These are phyloP conservation scores for Eimeria sp. DNA, from an alignment of 169 alveolate species.

Conservation along the genomic window DNA sequence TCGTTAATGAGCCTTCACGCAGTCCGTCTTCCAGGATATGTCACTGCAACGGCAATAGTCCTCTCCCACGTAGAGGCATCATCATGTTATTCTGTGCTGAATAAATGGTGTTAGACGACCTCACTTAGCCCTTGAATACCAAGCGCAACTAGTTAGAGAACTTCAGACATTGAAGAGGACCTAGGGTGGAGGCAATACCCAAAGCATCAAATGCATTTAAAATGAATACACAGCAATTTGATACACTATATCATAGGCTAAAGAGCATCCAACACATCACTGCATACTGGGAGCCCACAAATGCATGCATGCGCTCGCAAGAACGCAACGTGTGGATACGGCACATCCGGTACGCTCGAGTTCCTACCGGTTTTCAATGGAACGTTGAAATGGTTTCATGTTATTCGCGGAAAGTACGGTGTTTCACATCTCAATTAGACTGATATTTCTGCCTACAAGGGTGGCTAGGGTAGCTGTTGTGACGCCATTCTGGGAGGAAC, in stretches of 20 bases:
- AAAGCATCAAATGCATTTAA: neutral
- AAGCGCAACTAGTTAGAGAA: neutral
- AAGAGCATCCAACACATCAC: neutral
- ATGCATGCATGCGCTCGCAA: slow-evolving; percentile 72
- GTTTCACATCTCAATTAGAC: neutral
- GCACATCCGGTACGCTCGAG: neutral
- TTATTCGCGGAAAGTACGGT: neutral
- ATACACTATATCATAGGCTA: neutral
- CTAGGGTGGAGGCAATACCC: neutral
- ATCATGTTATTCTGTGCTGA: neutral
- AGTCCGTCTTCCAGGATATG: neutral
- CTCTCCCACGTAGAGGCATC: neutral
- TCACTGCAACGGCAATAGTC: neutral
- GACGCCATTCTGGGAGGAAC: neutral
- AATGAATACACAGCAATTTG: neutral
- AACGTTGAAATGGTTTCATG: neutral
- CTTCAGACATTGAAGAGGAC: neutral
- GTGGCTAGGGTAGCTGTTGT: neutral
- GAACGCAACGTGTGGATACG: slow-evolving; percentile 30
- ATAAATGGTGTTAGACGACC: neutral
- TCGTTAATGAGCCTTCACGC: neutral
- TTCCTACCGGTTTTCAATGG: neutral
- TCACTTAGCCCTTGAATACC: neutral
- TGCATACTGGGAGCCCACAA: slow-evolving; percentile 13
- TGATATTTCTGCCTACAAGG: slow-evolving; percentile 20